A percentile compares a stretch with the other conserved stretches of the same genome.
These are phyloP conservation scores for Eimeria maxima DNA, from an alignment of 169 alveolate genomes.

Conservation along the genomic window DNA sequence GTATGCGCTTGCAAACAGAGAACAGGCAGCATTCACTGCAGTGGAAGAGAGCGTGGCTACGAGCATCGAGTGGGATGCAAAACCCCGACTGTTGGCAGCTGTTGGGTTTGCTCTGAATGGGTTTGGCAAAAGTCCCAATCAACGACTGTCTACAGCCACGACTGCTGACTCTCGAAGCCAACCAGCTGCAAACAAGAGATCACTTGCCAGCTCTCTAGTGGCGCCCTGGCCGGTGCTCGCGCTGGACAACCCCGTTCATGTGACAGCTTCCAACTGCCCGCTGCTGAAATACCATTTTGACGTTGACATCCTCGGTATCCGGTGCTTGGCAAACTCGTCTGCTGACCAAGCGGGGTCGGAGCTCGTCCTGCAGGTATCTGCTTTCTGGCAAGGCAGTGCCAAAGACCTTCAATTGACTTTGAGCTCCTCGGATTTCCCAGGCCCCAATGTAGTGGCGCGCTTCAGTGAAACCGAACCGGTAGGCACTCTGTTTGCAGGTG, in stretches of 20 bases:
- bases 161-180: neutral
- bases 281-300: conserved; percentile 66
- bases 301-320: conserved; percentile 73
- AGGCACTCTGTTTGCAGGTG: neutral
- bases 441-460: conserved; percentile 66
- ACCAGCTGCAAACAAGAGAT: neutral
- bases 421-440: conserved; percentile 73
- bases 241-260: conserved; percentile 45
- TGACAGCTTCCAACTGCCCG: neutral
- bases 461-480: conserved; percentile 64
- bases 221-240: conserved; percentile 68
- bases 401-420: conserved; percentile 23
- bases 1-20: conserved; percentile 62
- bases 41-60: conserved; percentile 56
- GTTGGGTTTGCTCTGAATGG: conserved; percentile 65
- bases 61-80: conserved; percentile 42
- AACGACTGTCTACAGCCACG: neutral
- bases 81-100: conserved; percentile 72
- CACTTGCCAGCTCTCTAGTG: neutral
- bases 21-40: conserved; percentile 54
- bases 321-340: conserved; percentile 14
- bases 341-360: conserved; percentile 32
- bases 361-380: conserved; percentile 35
- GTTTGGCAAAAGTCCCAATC: neutral
- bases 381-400: conserved; percentile 80